Conservation (phyloP, 2,329 filamentous ascomycete genomes). For the Phyllosticta ampelicida region DNA sequence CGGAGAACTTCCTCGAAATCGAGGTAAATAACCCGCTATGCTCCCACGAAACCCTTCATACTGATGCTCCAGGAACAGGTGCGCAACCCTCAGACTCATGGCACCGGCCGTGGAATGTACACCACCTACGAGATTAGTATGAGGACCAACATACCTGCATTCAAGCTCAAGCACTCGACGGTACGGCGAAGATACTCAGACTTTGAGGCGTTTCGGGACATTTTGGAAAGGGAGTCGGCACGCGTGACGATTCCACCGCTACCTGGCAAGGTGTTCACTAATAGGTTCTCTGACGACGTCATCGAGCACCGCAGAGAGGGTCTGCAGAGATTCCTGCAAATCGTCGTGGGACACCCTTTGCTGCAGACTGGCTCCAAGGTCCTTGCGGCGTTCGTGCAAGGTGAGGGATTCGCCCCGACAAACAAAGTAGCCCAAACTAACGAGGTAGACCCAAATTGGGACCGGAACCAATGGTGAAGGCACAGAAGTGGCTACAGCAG, state of each 20-base stretch:
- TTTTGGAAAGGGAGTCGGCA: slow-evolving; percentile 88
- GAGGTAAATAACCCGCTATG: slow-evolving; percentile 49
- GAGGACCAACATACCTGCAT: slow-evolving; percentile 96
- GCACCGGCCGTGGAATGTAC: slow-evolving; percentile 92
- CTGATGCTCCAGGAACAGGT: slow-evolving; percentile 46
- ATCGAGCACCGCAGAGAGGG: slow-evolving; percentile 90
- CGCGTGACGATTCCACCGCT: slow-evolving; percentile 92
- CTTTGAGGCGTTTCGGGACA: slow-evolving; percentile 98
- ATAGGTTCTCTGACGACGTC: slow-evolving; percentile 95
- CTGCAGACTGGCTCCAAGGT: slow-evolving; percentile 98
- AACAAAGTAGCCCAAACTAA: background rate
- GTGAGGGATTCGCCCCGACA: slow-evolving; percentile 37
- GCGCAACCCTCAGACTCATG: slow-evolving; percentile 85
- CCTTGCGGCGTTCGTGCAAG: slow-evolving; percentile 90
- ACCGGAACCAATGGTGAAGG: slow-evolving; percentile 11
- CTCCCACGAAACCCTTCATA: slow-evolving; percentile 12
- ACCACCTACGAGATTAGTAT: slow-evolving; percentile 98
- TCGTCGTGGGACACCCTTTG: slow-evolving; percentile 91
- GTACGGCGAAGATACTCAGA: slow-evolving; percentile 94
- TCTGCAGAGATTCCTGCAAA: slow-evolving; percentile 90
- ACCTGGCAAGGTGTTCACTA: slow-evolving; percentile 95
- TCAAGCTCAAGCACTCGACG: slow-evolving; percentile 77
- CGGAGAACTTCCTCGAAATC: slow-evolving; percentile 98
- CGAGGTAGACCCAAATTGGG: slow-evolving; percentile 9
- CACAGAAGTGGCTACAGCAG: background rate